These are phyloP conservation scores for Hypoxylon rickii DNA, from an alignment of 495 filamentous ascomycete genomes.

Conservation along the genomic window DNA sequence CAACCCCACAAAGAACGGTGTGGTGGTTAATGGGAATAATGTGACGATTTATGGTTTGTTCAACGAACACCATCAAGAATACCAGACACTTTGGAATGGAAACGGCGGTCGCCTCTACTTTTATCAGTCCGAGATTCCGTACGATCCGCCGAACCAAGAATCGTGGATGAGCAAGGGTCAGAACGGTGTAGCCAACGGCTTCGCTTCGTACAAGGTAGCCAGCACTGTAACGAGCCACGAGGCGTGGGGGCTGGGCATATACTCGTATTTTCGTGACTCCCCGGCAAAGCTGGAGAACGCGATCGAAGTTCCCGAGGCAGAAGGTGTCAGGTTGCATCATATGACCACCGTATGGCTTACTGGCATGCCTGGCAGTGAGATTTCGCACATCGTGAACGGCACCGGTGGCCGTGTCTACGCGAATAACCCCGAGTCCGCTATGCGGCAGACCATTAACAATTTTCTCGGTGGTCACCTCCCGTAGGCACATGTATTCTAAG, in stretches of 20 bases:
- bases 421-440: constrained; percentile 33
- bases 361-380: constrained; percentile 33
- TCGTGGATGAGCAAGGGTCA: constrained; percentile 33
- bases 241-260: constrained; percentile 39
- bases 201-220: constrained; percentile 40
- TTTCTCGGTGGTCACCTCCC: constrained; percentile 9
- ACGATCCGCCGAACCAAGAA: constrained; percentile 37
- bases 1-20: constrained; percentile 38
- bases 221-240: constrained; percentile 34
- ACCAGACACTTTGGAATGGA: constrained; percentile 42
- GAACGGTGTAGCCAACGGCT: constrained; percentile 31
- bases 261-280: constrained; percentile 41
- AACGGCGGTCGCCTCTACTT: constrained; percentile 39
- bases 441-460: constrained; percentile 39
- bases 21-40: constrained; percentile 38
- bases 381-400: constrained; percentile 37
- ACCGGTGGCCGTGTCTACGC: constrained; percentile 33
- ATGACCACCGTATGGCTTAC: constrained; percentile 39
- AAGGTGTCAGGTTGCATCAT: constrained; percentile 35
- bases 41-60: constrained; percentile 41
- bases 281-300: constrained; percentile 41
- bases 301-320: constrained; percentile 31
- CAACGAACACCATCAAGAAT: constrained; percentile 40
- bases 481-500: background rate
- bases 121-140: constrained; percentile 42